Evolutionary conservation across 192 early-diverging fungal genomes (phyloP).

Genomic region (Coemansia sp.): DNA sequence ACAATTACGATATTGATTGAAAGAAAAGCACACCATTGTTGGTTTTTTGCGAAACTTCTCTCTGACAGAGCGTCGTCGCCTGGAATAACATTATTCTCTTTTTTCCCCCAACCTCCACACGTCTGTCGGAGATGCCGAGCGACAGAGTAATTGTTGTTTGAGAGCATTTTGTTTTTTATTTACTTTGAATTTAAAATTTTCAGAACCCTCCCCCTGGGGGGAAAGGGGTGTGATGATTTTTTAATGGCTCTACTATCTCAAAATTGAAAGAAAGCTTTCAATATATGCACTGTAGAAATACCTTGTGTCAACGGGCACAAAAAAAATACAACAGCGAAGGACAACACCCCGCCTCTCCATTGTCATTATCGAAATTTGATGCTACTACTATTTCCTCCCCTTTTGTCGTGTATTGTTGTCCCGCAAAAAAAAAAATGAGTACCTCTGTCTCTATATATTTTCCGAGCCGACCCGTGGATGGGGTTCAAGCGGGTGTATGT

Average conservation of each 20-base stretch:
- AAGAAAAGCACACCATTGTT: background rate
- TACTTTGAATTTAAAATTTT: background rate
- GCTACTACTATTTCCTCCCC: background rate
- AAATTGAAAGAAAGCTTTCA: constrained; percentile 5
- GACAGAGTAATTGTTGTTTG: background rate
- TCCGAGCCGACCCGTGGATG: background rate
- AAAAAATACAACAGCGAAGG: no score
- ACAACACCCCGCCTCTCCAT: constrained; percentile 1
- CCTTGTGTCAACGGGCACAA: background rate
- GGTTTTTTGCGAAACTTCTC: background rate
- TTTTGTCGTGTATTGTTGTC: background rate
- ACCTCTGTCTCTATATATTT: background rate
- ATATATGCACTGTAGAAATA: constrained; percentile 9
- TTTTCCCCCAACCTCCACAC: background rate
- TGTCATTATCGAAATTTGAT: background rate
- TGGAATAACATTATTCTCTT: background rate
- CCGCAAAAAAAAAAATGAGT: background rate
- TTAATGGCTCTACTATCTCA: background rate
- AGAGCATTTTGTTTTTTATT: background rate
- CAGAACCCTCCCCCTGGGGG: background rate
- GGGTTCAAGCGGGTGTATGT: background rate
- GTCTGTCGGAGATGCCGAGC: background rate
- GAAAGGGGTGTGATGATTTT: background rate
- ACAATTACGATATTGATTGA: background rate
- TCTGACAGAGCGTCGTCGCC: constrained; percentile 1